A percentile compares a stretch with the other conserved stretches of the same genome.
Evolutionary conservation across 352 stramenopile species (phyloP).

Genomic region (Thalassiosira delicatula): DNA sequence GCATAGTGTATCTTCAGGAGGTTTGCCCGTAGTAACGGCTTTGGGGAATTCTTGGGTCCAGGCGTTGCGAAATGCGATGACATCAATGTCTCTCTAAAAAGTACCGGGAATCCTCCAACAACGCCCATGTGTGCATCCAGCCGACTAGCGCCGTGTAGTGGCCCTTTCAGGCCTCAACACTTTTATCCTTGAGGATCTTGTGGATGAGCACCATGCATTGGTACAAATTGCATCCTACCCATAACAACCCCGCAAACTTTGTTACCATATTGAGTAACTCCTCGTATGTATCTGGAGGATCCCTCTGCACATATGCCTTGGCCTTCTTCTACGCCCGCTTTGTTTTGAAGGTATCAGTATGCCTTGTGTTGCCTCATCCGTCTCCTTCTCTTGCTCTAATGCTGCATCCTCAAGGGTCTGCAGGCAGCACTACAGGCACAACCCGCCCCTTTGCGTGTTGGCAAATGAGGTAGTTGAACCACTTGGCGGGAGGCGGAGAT

Average conservation of each 20-base stretch:
- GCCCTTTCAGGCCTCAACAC: background rate
- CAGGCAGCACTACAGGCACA: background rate
- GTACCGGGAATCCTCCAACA: conserved; percentile 2
- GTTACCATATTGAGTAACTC: conserved; percentile 10
- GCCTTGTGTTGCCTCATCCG: background rate
- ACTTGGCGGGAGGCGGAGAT: background rate
- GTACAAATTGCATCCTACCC: conserved; percentile 19
- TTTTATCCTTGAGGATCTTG: background rate
- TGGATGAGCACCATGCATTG: background rate
- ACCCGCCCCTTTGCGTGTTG: background rate
- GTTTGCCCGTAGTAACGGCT: background rate
- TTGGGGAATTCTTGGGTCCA: background rate
- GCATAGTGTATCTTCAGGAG: background rate
- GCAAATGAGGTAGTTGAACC: background rate
- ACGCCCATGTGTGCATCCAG: conserved; percentile 8
- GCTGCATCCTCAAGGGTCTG: background rate
- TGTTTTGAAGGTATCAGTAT: background rate
- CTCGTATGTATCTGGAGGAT: conserved; percentile 1
- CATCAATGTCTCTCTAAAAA: conserved; percentile 14
- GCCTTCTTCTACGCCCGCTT: background rate
- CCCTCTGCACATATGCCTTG: background rate
- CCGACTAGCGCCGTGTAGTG: background rate
- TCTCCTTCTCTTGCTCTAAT: background rate
- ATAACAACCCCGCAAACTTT: conserved; percentile 3
- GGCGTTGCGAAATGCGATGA: background rate